Percentiles rank a stretch among this genome's conserved stretches.
Evolutionary conservation across 805 yeast genomes (phyloP).

Genomic region (Saturnispora silvae): DNA sequence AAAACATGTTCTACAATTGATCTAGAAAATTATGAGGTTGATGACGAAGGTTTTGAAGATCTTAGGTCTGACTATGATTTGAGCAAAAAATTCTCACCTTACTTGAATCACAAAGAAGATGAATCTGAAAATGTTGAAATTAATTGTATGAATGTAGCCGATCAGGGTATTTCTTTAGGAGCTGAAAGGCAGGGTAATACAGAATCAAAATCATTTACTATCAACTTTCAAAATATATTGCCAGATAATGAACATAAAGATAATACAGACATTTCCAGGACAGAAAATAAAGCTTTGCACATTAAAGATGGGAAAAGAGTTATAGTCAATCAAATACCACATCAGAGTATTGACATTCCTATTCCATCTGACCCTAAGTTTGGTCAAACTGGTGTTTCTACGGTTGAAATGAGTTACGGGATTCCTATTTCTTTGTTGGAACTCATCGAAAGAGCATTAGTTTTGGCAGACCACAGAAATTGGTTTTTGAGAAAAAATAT

Average conservation of each 20-base stretch:
- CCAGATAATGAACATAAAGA: background rate
- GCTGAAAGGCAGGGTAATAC: background rate
- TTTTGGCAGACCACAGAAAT: slow-evolving; percentile 41
- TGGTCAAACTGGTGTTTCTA: slow-evolving; percentile 12
- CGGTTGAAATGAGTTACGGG: slow-evolving; percentile 35
- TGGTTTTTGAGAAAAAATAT: slow-evolving; percentile 32
- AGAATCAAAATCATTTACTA: slow-evolving; percentile 20
- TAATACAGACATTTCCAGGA: slow-evolving; percentile 14
- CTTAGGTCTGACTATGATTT: slow-evolving; percentile 22
- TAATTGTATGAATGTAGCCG: background rate
- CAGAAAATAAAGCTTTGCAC: slow-evolving; percentile 2
- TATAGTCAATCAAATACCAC: slow-evolving; percentile 4
- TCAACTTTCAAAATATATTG: slow-evolving; percentile 15
- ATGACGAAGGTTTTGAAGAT: slow-evolving; percentile 36
- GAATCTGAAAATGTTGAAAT: background rate
- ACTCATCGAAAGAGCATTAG: slow-evolving; percentile 36
- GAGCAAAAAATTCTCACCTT: slow-evolving; percentile 17
- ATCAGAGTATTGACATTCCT: slow-evolving; percentile 13
- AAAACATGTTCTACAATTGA: slow-evolving; percentile 41
- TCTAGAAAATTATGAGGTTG: slow-evolving; percentile 35
- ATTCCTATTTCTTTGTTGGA: slow-evolving; percentile 36
- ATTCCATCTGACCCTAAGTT: slow-evolving; percentile 13
- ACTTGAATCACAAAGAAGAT: slow-evolving; percentile 16
- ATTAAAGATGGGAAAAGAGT: slow-evolving; percentile 12
- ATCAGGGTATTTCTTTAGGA: background rate